Conservation (phyloP, 768 basidiomycete species). For the Boletus rubescentipes region DNA sequence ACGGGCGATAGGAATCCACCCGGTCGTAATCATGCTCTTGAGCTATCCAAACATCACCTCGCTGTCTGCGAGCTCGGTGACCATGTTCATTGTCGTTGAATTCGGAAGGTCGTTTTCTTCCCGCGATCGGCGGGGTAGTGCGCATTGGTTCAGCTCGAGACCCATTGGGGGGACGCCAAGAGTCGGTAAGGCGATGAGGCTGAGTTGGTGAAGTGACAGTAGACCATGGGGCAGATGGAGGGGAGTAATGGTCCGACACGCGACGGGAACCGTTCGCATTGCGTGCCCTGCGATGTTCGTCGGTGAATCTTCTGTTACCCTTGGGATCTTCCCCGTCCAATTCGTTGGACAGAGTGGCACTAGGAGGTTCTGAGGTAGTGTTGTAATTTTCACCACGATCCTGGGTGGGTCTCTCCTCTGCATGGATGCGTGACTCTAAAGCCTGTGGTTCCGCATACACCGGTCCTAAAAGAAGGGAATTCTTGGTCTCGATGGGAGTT, state of each 20-base stretch:
- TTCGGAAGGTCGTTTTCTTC: constrained; percentile 26
- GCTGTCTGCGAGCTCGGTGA: constrained; percentile 24
- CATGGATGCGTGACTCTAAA: background rate
- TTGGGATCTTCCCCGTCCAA: constrained; percentile 10
- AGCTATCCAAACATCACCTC: constrained; percentile 21
- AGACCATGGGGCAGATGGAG: constrained; percentile 3
- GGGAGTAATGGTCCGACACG: constrained; percentile 10
- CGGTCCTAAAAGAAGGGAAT: constrained; percentile 10
- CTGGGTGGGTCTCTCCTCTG: background rate
- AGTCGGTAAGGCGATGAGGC: background rate
- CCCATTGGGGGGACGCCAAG: constrained; percentile 8
- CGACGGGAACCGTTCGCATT: constrained; percentile 1
- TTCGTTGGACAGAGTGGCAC: constrained; percentile 1
- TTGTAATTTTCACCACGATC: constrained; percentile 1
- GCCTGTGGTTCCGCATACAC: constrained; percentile 10
- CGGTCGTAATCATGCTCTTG: constrained; percentile 8
- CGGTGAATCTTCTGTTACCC: constrained; percentile 4
- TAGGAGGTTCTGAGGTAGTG: constrained; percentile 8
- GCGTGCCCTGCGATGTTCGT: constrained; percentile 10
- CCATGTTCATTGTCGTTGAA: constrained; percentile 19
- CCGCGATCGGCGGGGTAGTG: constrained; percentile 10
- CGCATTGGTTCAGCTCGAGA: constrained; percentile 21
- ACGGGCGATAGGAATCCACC: constrained; percentile 4
- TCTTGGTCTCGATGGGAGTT: background rate
- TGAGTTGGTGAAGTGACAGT: constrained; percentile 3